Evolutionary conservation across 495 filamentous ascomycete species (phyloP).

Genomic region (Aspergillus mulundensis): DNA sequence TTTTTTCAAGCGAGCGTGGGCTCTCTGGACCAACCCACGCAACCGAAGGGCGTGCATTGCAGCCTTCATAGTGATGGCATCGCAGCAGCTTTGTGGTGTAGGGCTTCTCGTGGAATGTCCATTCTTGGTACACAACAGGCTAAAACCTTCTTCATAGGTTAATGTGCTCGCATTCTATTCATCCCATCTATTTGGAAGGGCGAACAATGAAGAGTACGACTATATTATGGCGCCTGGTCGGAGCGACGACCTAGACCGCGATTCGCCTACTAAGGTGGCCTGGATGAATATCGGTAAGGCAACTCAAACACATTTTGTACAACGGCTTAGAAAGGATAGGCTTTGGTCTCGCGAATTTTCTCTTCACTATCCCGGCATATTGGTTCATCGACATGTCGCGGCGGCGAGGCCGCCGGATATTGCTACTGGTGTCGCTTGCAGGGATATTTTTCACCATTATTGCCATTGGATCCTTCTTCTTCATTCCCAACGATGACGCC

Average conservation of each 20-base stretch:
- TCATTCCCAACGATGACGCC: not conserved
- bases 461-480: slow-evolving; percentile 17
- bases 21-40: slow-evolving; percentile 57
- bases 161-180: slow-evolving; percentile 76
- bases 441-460: slow-evolving; percentile 22
- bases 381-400: slow-evolving; percentile 17
- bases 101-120: not conserved
- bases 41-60: slow-evolving; percentile 57
- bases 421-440: slow-evolving; percentile 24
- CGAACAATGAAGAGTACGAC: too few relatives aligned
- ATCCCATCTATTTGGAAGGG: slow-evolving; percentile 54
- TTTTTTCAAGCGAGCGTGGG: not conserved
- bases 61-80: slow-evolving; percentile 61
- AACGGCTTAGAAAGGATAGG: slow-evolving; percentile 6
- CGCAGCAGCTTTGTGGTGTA: slow-evolving; percentile 69
- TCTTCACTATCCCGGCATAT: slow-evolving; percentile 27
- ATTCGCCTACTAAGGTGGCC: not conserved
- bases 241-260: slow-evolving; percentile 29
- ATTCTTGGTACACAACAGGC: not conserved
- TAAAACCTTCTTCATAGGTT: slow-evolving; percentile 27
- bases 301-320: not conserved
- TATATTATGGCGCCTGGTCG: too few relatives aligned
- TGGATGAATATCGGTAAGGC: slow-evolving; percentile 61
- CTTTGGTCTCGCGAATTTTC: slow-evolving; percentile 27
- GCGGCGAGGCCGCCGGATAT: slow-evolving; percentile 21